phyloP scores from a whole-genome alignment of 306 rosid species.

The Delonix regia region DNA sequence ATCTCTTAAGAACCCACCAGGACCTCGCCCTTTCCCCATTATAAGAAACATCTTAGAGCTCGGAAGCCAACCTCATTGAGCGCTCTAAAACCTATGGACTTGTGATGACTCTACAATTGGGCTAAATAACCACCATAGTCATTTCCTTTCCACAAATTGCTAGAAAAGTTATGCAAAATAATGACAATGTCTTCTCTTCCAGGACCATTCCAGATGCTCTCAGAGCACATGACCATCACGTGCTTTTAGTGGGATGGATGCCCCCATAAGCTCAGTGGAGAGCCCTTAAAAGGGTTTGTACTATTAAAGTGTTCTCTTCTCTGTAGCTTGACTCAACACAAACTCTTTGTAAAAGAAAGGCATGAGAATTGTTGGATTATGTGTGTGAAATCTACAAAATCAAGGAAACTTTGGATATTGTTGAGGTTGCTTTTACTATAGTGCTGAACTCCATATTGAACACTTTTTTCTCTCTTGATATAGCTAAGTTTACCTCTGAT shows the following conservation, averaged over 20 bases:
- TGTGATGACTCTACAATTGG: too few species aligned
- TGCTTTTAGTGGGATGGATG: too few species aligned
- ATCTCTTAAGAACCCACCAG: too few species aligned
- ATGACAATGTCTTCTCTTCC: background rate
- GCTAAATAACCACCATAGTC: too few species aligned
- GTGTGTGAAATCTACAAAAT: conserved; percentile 17
- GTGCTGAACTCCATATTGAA: too few species aligned
- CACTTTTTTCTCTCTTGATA: too few species aligned
- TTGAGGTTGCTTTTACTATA: conserved; percentile 17
- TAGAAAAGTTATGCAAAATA: conserved; percentile 19
- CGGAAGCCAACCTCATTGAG: too few species aligned
- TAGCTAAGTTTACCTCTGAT: background rate
- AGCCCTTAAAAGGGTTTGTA: conserved; percentile 21
- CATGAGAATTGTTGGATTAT: too few species aligned
- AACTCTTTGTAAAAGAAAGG: conserved; percentile 22
- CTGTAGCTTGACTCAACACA: conserved; percentile 16
- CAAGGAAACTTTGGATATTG: conserved; percentile 32
- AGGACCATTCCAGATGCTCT: conserved; percentile 11
- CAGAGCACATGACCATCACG: too few species aligned
- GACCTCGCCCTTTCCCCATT: background rate
- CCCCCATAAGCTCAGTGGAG: conserved; percentile 30
- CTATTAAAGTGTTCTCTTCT: conserved; percentile 23
- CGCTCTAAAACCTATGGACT: too few species aligned
- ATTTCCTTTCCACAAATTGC: conserved; percentile 37
- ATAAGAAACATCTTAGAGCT: background rate